Conservation (phyloP, 352 stramenopile species). For the Phytophthora tentaculata region DNA sequence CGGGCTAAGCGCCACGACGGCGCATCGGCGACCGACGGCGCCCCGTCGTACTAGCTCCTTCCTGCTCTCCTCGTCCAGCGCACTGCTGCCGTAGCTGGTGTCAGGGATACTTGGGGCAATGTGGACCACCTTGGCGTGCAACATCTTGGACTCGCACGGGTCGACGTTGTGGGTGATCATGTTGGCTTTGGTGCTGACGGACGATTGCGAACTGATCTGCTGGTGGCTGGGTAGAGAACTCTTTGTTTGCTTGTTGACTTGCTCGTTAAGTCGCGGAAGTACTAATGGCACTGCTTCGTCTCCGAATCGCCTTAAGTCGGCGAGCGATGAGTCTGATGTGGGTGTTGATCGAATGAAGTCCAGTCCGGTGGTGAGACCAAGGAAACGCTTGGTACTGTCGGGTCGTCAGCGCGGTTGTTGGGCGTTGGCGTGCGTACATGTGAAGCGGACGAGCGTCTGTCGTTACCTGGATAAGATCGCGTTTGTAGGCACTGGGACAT, state of each 20-base stretch:
- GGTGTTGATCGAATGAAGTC: slow-evolving; percentile 34
- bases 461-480: slow-evolving; percentile 30
- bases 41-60: slow-evolving; percentile 39
- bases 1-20: slow-evolving; percentile 30
- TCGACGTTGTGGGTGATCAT: slow-evolving; percentile 35
- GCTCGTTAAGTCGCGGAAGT: slow-evolving; percentile 24
- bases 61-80: slow-evolving; percentile 26
- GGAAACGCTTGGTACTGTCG: slow-evolving; percentile 28
- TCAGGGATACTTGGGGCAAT: background rate
- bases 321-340: background rate
- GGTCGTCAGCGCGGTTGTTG: background rate
- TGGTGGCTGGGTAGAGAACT: background rate
- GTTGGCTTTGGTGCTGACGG: background rate
- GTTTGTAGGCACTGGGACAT: too few species aligned
- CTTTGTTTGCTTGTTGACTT: slow-evolving; percentile 6
- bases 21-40: slow-evolving; percentile 44
- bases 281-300: slow-evolving; percentile 23
- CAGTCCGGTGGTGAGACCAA: slow-evolving; percentile 18
- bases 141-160: slow-evolving; percentile 28
- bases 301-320: slow-evolving; percentile 11
- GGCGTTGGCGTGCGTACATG: background rate
- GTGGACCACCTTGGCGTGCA: slow-evolving; percentile 20
- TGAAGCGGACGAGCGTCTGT: slow-evolving; percentile 7
- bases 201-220: slow-evolving; percentile 23
- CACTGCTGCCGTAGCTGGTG: slow-evolving; percentile 11